Evolutionary conservation across 225 moss, liverwort and hornwort species (phyloP), one percentile per base, ranked within the genome.

Genomic region (Neckera pumila): DNA sequence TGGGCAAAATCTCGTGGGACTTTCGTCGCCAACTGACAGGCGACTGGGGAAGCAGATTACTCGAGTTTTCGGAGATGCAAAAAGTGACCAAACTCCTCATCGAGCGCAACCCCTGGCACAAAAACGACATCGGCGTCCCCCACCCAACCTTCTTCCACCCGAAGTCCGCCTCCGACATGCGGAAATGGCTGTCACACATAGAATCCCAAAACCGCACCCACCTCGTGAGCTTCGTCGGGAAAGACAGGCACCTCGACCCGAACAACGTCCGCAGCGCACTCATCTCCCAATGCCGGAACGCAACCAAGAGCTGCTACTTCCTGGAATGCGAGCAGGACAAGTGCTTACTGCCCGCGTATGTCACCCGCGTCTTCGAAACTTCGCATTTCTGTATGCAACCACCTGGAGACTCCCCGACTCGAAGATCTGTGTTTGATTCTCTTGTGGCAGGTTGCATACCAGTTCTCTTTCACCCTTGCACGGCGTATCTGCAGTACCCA

Each of bases 61-160:
- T 99, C 5, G 89, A 92, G 54, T 93, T 98, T 66, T 79, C 92
- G 4, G 90, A 94, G 58, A 99, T 96, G 97, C 85, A 84, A 28
- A 84, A 88, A 31, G 92, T 94, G 22, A 93, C 96, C 8, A 99
- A 97, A 90, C 84, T 99, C 77, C 83, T 99, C 34, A 97, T 99
- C 59, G 98, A 99, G 89, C 94, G 98, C 78, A 93, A 99, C 67
- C 98, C 98, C 1, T 99, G 98, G 98, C 95, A 96, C 88, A 70
- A 51, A 12, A 97, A 96, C 70, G 98, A 99, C 80, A 86, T 97
- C 36, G 98, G 97, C 12, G 95, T 97, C 16, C 98, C 98, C 0
- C 97, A 97, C 71, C 98, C 98, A 1, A 99, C 98, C 1, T 99
- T 97, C 82, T 99, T 99, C 92, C 98, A 99, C 78, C 98, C 98